Evolutionary conservation across 2,329 filamentous ascomycete species (phyloP), one percentile per base, ranked within the genome.

Genomic region (Aspergillus sp.): DNA sequence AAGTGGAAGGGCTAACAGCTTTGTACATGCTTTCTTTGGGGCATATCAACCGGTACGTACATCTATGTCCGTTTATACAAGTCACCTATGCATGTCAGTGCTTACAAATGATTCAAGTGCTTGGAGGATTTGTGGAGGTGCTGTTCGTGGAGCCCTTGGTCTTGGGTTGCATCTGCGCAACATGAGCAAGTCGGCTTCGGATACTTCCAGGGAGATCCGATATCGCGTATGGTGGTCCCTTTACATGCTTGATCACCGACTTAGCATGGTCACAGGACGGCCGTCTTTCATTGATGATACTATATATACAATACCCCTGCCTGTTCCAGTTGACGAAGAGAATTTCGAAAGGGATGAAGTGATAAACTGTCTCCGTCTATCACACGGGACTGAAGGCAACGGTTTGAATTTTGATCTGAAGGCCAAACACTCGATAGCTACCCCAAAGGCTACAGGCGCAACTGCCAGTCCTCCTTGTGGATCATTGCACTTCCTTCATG

Each of bases 161-260:
- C 68, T 81, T 57, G 78, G 78, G 5, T 63, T 81, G 52, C 77
- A 81, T 63, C 66, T 81, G 58, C 74, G 72, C 42, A 80, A 79
- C 42, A 69, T 76, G 6, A 77, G 75, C 27, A 57, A 59, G 6
- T 71, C 68, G 36, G 73, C 76, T 25, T 72, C 74, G 2, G 73
- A 79, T 59, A 73, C 69, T 7, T 76, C 77, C 19, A 80, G 78
- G 52, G 77, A 80, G 61, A 75, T 78, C 32, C 72, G 77, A 47
- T 79, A 79, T 59, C 74, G 77, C 17, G 73, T 80, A 19, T 81
- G 79, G 79, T 80, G 78, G 75, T 75, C 78, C 23, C 61, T 81
- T 21, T 78, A 79, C 62, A 71, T 71, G 8, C 59, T 80, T 17
- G 79, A 81, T 55, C 75, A 78, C 57, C 73, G 76, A 15, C 71